A percentile compares a stretch with the other conserved stretches of the same genome.
Evolutionary conservation across 208 protist species (phyloP).

Genomic region (Kentomonas sorsogonicus): DNA sequence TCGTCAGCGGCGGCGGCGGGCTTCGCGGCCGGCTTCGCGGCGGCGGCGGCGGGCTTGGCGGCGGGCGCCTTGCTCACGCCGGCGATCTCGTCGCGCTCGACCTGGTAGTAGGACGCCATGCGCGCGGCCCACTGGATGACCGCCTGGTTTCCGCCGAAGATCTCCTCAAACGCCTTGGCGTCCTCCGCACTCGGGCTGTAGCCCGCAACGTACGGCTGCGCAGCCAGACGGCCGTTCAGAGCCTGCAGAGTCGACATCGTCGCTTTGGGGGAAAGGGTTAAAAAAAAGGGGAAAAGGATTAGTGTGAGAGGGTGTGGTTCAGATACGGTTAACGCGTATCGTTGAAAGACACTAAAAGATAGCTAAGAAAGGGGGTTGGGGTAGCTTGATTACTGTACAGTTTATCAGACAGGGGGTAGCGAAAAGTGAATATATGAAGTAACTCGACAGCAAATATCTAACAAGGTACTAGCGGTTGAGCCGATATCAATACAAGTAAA

Average conservation of each 20-base stretch:
- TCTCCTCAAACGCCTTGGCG: constrained; percentile 75
- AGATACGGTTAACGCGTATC: too few species aligned
- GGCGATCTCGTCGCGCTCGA: constrained; percentile 67
- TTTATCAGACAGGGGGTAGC: background rate
- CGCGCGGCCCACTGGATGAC: constrained; percentile 84
- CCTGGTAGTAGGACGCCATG: constrained; percentile 89
- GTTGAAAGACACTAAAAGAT: too few species aligned
- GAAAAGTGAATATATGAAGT: background rate
- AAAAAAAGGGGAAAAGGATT: too few species aligned
- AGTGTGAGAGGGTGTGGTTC: too few species aligned
- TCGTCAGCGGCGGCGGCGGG: constrained; percentile 39
- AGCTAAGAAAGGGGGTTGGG: too few species aligned
- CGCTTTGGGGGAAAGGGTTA: too few species aligned
- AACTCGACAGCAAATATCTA: background rate
- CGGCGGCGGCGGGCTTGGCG: constrained; percentile 24
- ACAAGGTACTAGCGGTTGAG: background rate
- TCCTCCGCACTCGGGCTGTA: constrained; percentile 80
- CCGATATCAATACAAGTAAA: background rate
- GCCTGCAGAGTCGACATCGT: constrained; percentile 86
- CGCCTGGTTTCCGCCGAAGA: constrained; percentile 73
- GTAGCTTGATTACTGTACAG: too few species aligned
- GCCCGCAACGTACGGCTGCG: constrained; percentile 78
- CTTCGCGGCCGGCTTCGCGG: too few species aligned
- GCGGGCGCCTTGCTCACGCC: constrained; percentile 25
- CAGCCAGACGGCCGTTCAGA: constrained; percentile 76